Evolutionary conservation across 352 stramenopile species (phyloP).

Genomic region (Phytopythium mirpurense): DNA sequence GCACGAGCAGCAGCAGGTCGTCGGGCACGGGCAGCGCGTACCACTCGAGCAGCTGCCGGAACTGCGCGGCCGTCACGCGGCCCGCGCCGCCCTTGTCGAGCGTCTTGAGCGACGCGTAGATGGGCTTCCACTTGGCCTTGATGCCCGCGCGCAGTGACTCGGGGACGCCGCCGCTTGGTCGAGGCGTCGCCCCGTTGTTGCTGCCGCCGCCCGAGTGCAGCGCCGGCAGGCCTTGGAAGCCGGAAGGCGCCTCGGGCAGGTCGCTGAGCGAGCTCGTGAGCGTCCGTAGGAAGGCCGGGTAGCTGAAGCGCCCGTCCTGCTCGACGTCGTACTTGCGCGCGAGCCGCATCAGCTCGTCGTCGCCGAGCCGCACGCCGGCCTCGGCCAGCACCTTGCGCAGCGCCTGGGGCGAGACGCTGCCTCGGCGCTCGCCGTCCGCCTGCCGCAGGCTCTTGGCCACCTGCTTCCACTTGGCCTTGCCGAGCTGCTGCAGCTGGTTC

Average conservation of each 20-base stretch:
- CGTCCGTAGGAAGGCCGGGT: conserved; percentile 55
- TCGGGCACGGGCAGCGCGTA: conserved; percentile 51
- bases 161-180: conserved; percentile 14
- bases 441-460: conserved; percentile 53
- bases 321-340: conserved; percentile 75
- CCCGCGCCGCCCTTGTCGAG: conserved; percentile 52
- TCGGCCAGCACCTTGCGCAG: conserved; percentile 65
- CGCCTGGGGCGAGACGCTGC: conserved; percentile 33
- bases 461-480: conserved; percentile 54
- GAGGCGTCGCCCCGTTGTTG: conserved; percentile 8
- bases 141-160: conserved; percentile 45
- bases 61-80: conserved; percentile 50
- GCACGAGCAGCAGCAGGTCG: conserved; percentile 40
- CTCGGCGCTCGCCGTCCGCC: conserved; percentile 48
- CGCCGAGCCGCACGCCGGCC: conserved; percentile 39
- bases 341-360: conserved; percentile 61
- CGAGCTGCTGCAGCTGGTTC: conserved; percentile 35
- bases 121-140: conserved; percentile 64
- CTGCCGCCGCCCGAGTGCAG: neutral
- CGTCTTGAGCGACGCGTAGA: conserved; percentile 65
- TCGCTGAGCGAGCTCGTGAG: conserved; percentile 55
- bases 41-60: conserved; percentile 73
- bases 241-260: conserved; percentile 1
- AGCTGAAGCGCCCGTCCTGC: conserved; percentile 63
- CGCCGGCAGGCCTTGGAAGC: conserved; percentile 1